These are phyloP conservation scores for Talaromyces sp. DNA, from an alignment of 2,329 filamentous ascomycete species.

Conservation along the genomic window DNA sequence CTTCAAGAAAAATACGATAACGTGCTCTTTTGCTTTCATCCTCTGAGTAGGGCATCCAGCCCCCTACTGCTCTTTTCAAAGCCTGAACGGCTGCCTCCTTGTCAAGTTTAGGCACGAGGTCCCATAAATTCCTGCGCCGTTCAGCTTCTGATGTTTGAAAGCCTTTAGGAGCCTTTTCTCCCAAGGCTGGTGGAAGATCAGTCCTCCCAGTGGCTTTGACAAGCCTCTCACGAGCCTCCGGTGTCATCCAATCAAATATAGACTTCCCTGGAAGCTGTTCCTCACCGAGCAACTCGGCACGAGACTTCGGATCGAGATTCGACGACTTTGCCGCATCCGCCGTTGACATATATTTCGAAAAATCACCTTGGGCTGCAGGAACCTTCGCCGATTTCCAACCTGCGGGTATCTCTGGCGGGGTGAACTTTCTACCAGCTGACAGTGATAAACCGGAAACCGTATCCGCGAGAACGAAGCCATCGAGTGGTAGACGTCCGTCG, in stretches of 20 bases:
- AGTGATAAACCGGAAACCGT: conserved; percentile 49
- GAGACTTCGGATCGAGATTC: conserved; percentile 68
- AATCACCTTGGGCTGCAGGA: conserved; percentile 33
- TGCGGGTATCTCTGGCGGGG: conserved; percentile 41
- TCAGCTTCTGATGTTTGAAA: conserved; percentile 63
- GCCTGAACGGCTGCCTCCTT: conserved; percentile 66
- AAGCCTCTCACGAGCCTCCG: conserved; percentile 72
- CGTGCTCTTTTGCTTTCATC: conserved; percentile 74
- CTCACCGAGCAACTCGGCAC: conserved; percentile 80
- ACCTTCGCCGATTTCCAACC: conserved; percentile 69
- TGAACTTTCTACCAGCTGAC: conserved; percentile 45
- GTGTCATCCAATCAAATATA: conserved; percentile 86
- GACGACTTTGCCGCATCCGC: conserved; percentile 76
- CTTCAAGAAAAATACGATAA: conserved; percentile 78
- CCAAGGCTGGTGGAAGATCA: conserved; percentile 72
- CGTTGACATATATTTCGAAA: conserved; percentile 59
- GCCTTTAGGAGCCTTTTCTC: conserved; percentile 66
- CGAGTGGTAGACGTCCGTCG: conserved; percentile 74
- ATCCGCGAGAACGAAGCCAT: conserved; percentile 72
- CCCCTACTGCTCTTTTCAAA: conserved; percentile 61
- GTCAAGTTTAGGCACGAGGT: conserved; percentile 62
- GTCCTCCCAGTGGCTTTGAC: conserved; percentile 70
- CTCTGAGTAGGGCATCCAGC: conserved; percentile 80
- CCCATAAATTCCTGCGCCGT: conserved; percentile 56
- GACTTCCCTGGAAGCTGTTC: conserved; percentile 82